A percentile compares a stretch with the other conserved stretches of the same genome.
Evolutionary conservation across 2,329 filamentous ascomycete genomes (phyloP).

Genomic region (Penicillium sp.): DNA sequence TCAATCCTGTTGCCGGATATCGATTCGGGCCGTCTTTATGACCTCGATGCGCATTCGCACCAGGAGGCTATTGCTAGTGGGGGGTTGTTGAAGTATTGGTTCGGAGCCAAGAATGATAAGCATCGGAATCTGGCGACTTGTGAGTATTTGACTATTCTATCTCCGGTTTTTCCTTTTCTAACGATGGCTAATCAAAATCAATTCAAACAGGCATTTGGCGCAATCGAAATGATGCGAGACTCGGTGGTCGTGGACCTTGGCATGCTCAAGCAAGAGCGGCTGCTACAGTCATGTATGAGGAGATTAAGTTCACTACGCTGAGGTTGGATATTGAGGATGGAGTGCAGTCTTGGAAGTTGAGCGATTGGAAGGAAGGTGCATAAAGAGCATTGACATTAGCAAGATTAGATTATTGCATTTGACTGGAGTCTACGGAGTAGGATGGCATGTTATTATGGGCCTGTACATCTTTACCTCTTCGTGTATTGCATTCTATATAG

Average conservation of each 20-base stretch:
- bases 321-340: constrained; percentile 66
- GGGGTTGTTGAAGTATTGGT: constrained; percentile 92
- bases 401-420: not conserved
- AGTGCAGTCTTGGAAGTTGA: constrained; percentile 62
- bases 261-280: constrained; percentile 54
- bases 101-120: constrained; percentile 67
- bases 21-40: constrained; percentile 65
- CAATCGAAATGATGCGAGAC: constrained; percentile 59
- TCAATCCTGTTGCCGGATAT: constrained; percentile 67
- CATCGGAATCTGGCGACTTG: constrained; percentile 80
- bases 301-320: constrained; percentile 66
- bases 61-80: constrained; percentile 75
- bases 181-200: not conserved
- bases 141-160: constrained; percentile 35
- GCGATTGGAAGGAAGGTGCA: constrained; percentile 50
- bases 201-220: constrained; percentile 61
- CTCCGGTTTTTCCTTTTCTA: not conserved
- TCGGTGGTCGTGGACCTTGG: constrained; percentile 58
- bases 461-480: not conserved
- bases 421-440: not conserved
- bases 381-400: not conserved
- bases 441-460: not conserved
- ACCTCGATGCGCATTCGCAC: constrained; percentile 75
- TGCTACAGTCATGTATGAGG: constrained; percentile 52
- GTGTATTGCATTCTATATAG: not conserved